A percentile compares a stretch with the other conserved stretches of the same genome.
Conservation (phyloP, 73 alveolate species). For the Paramecium octaurelia region DNA sequence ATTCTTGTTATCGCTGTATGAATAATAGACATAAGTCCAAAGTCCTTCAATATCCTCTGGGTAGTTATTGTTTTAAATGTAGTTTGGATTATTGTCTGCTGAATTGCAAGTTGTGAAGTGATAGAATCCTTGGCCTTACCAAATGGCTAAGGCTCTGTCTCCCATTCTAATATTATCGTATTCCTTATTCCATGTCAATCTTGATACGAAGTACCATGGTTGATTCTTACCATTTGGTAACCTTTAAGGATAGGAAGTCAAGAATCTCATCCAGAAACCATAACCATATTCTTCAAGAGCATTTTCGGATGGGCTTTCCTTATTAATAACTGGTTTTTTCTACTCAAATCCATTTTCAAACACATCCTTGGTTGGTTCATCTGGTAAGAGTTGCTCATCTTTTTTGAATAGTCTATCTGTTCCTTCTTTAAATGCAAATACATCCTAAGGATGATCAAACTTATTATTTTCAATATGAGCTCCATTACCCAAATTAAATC, state of each 20-base stretch:
- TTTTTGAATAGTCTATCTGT: not conserved
- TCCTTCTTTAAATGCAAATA: not conserved
- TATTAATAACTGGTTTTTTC: constrained; percentile 33
- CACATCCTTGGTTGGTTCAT: not conserved
- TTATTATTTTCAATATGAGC: not conserved
- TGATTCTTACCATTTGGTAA: constrained; percentile 1
- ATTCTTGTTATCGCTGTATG: constrained; percentile 7
- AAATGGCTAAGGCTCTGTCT: constrained; percentile 33
- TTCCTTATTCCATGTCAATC: not conserved
- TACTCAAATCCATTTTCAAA: not conserved
- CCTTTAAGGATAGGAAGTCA: constrained; percentile 6
- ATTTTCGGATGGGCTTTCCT: not conserved
- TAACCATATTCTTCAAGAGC: constrained; percentile 35
- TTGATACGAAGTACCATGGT: constrained; percentile 44
- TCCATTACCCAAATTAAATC: constrained; percentile 18
- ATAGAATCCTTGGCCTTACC: constrained; percentile 56
- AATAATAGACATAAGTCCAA: constrained; percentile 50
- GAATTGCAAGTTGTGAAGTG: constrained; percentile 41
- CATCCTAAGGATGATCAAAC: not conserved
- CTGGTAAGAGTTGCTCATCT: not conserved
- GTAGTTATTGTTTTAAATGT: constrained; percentile 23
- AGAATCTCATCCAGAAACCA: constrained; percentile 40
- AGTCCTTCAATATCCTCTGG: constrained; percentile 56
- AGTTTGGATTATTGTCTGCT: not conserved
- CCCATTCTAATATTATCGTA: constrained; percentile 54